Evolutionary conservation across 495 filamentous ascomycete species (phyloP), one percentile per base, ranked within the genome.

Genomic region (Penicillium chermesinum): DNA sequence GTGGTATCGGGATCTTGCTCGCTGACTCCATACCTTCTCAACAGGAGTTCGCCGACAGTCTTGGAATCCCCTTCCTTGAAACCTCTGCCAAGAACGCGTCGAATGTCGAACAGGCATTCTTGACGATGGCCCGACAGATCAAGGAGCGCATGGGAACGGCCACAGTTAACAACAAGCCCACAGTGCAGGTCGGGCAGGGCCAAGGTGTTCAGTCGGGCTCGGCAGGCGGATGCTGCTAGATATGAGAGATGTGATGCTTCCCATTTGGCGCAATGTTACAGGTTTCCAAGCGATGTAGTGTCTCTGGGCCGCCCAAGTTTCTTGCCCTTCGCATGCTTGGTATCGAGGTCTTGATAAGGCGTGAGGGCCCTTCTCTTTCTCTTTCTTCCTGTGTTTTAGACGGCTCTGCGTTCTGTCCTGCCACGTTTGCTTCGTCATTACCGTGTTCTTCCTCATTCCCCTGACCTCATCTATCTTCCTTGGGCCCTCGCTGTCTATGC

Each of bases 101-200:
- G 63, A 99, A 99, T 66, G 93, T 99, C 62, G 93, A 99, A 72
- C 93, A 99, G 75, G 90, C 93, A 60, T 99, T 99, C 85, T 75
- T 99, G 73, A 97, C 93, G 61, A 99, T 99, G 93, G 93, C 93
- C 45, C 86, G 93, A 70, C 91, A 97, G 67, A 97, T 99, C 75
- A 99, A 99, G 81, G 94, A 99, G 75, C 85, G 94, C 55, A 97
- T 97, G 93, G 93, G 93, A 61, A 96, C 89, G 49, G 88, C 90
- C 18, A 91, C 89, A 49, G 89, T 90, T 71, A 95, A 97, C 78
- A 95, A 94, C 77, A 99, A 99, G 77, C 89, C 91, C 44, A 95
- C 88, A 50, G 89, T 99, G 63, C 88, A 94, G 60, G 93, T 99
- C 53, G 84, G 88, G 38, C 85, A 88, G 63, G 94, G 94, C 57